Evolutionary conservation across 441 rosid species (phyloP), one percentile per base, ranked within the genome.

Genomic region (Theobroma grandiflorum): DNA sequence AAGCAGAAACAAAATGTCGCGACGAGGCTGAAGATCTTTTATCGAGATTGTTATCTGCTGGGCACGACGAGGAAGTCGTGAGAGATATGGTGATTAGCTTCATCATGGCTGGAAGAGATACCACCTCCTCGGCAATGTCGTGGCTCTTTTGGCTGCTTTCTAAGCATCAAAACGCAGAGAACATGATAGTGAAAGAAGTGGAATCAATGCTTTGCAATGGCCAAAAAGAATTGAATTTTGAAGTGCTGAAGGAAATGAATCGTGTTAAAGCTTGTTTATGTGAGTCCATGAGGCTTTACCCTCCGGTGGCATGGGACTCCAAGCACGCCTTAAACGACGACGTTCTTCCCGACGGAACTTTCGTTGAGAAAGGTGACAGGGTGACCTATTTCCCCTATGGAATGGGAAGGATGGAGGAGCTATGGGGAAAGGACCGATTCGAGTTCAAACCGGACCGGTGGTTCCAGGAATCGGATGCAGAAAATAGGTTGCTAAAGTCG

Each of bases 241-340:
- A 93, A 70, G 69, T 83, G 1, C 50, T 95, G 68, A 91, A 89
- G 80, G 94, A 86, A 38, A 85, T 95, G 95, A 84, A 72, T 45
- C 83, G 83, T 55, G 78, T 88, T 64, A 95, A 91, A 80, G 98
- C 98, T 1, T 86, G 95, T 76, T 33, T 95, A 2, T 92, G 92
- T 53, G 98, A 95, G 85, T 87, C 97, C 12, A 93, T 95, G 98
- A 58, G 98, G 77, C 85, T 93, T 52, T 95, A 92, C 77, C 98
- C 98, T 0, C 98, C 98, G 1, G 95, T 95, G 40, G 89, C 93
- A 10, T 93, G 98, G 98, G 98, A 95, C 86, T 93, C 98, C 0
- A 95, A 95, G 74, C 97, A 95, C 40, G 98, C 95, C 4, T 70
- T 45, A 2, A 49, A 42, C 70, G 90, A 86, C 66, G 94, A 92